Conservation (phyloP, 2,329 filamentous ascomycete genomes). For the Pleochaeta shiraiana region DNA sequence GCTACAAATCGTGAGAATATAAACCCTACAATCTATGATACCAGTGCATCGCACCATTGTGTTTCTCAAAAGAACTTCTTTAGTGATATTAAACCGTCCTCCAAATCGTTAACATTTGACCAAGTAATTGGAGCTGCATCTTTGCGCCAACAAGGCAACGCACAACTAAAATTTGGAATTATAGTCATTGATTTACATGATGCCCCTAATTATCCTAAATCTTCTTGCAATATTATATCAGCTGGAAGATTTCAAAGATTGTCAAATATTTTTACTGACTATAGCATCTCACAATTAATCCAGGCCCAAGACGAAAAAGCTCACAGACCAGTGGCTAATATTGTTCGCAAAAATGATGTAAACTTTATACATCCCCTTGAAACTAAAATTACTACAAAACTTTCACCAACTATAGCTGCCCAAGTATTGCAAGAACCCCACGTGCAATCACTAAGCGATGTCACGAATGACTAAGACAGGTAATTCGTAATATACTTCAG, state of each 20-base stretch:
- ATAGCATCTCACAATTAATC: neutral
- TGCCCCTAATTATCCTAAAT: neutral
- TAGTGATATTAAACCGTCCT: neutral
- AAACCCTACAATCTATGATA: neutral
- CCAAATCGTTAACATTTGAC: neutral
- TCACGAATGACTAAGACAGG: neutral
- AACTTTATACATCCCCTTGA: neutral
- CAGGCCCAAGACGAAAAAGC: neutral
- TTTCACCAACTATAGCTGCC: neutral
- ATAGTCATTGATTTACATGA: neutral
- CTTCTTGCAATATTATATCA: constrained; percentile 3
- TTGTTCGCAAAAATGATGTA: neutral
- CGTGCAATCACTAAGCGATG: neutral
- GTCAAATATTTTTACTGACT: neutral
- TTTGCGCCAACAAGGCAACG: neutral
- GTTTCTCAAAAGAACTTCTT: neutral
- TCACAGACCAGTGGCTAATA: neutral
- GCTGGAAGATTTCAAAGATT: neutral
- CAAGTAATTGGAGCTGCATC: neutral
- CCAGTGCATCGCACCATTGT: neutral
- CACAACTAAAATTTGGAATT: neutral
- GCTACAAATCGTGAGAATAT: no score
- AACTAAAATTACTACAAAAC: neutral
- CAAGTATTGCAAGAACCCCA: neutral
- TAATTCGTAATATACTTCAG: neutral